These are phyloP conservation scores for Cadophora sp. DNA, from an alignment of 2,329 filamentous ascomycete species.

Conservation along the genomic window DNA sequence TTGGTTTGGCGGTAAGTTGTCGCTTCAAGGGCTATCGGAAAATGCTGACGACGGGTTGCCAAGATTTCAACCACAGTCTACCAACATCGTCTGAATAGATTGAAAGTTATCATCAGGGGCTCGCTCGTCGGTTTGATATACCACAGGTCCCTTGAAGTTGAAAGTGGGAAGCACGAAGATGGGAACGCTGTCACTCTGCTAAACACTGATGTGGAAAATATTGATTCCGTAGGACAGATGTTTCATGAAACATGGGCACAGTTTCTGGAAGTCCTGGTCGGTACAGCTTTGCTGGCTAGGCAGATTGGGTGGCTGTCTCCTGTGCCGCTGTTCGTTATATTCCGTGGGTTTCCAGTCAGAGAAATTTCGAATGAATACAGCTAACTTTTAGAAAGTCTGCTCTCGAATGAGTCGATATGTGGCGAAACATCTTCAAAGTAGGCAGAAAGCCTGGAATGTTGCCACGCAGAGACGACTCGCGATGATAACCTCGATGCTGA, in stretches of 20 bases:
- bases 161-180: conserved; percentile 40
- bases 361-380: not conserved
- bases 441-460: conserved; percentile 50
- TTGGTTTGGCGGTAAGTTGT: not conserved
- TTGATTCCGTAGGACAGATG: conserved; percentile 46
- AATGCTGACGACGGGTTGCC: not conserved
- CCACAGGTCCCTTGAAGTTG: conserved; percentile 41
- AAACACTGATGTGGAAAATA: conserved; percentile 50
- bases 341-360: conserved; percentile 44
- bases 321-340: conserved; percentile 50
- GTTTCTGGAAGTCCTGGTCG: conserved; percentile 49
- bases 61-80: not conserved
- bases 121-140: conserved; percentile 44
- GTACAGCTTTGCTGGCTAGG: conserved; percentile 47
- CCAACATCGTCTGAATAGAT: not conserved
- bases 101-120: not conserved
- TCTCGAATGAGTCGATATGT: conserved; percentile 51
- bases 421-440: conserved; percentile 46
- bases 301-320: conserved; percentile 52
- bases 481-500: conserved; percentile 46
- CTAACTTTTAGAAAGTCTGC: conserved; percentile 45
- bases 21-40: not conserved
- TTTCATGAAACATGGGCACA: conserved; percentile 53
- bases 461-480: conserved; percentile 52
- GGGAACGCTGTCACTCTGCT: conserved; percentile 49